Evolutionary conservation across 257 asterid species (phyloP).

Genomic region (Gentiana dahurica): DNA sequence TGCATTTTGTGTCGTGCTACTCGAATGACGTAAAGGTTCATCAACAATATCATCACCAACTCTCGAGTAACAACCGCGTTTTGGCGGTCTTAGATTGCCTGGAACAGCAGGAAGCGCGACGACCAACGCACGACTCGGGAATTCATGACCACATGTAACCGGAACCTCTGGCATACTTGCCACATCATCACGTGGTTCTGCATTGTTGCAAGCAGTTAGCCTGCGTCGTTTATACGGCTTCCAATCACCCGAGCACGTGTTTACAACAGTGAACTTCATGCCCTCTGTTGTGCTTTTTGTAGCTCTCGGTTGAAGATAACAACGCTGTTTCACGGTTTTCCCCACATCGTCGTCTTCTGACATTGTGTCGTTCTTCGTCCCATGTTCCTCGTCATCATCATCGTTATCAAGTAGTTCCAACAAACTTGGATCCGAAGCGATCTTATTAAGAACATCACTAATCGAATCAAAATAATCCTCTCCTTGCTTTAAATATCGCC

Average conservation of each 20-base stretch:
- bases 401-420: conserved; percentile 31
- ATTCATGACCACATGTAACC: conserved; percentile 4
- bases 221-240: conserved; percentile 28
- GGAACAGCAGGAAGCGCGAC: too few species aligned
- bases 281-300: conserved; percentile 22
- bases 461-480: conserved; percentile 46
- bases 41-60: too few species aligned
- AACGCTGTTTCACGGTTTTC: conserved; percentile 17
- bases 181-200: conserved; percentile 15
- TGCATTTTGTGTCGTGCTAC: too few species aligned
- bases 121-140: too few species aligned
- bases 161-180: conserved; percentile 8
- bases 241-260: conserved; percentile 42
- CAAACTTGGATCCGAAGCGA: conserved; percentile 40
- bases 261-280: conserved; percentile 45
- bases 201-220: conserved; percentile 21
- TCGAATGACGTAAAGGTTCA: too few species aligned
- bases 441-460: conserved; percentile 42
- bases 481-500: conserved; percentile 40
- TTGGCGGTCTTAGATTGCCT: too few species aligned
- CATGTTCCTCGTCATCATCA: conserved; percentile 16
- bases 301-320: conserved; percentile 62
- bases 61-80: too few species aligned
- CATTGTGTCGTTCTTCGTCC: conserved; percentile 12
- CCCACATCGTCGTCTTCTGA: conserved; percentile 31